These are phyloP conservation scores for Carpinus fangiana DNA, from an alignment of 306 rosid species.

Conservation along the genomic window DNA sequence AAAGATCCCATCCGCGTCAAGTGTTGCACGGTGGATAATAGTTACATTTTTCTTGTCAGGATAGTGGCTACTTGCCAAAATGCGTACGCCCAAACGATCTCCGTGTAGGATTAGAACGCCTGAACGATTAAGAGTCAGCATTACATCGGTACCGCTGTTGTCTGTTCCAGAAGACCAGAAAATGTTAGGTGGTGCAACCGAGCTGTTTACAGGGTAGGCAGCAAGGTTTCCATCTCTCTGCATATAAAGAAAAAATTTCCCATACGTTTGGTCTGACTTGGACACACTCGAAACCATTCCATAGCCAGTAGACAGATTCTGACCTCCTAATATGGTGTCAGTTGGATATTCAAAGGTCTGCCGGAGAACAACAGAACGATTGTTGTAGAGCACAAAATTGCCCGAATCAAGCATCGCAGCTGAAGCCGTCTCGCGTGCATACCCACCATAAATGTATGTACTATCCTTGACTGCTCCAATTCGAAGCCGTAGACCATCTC, in stretches of 20 bases:
- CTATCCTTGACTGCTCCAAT: no score
- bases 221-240: not conserved
- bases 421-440: not conserved
- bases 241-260: not conserved
- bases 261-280: not conserved
- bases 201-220: not conserved
- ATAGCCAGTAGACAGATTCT: not conserved
- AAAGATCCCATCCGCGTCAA: constrained; percentile 3
- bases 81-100: no score
- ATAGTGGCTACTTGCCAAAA: not conserved
- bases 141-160: no score
- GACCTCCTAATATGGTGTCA: constrained; percentile 16
- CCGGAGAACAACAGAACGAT: not conserved
- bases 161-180: not conserved
- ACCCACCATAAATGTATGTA: no score
- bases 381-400: not conserved
- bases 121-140: no score
- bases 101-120: no score
- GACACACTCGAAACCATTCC: constrained; percentile 1
- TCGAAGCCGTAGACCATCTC: not conserved
- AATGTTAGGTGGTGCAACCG: not conserved
- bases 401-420: constrained; percentile 1
- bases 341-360: not conserved
- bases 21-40: constrained; percentile 3
- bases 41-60: not conserved